Percentiles rank a stretch among this genome's conserved stretches.
phyloP scores from a whole-genome alignment of 2,329 filamentous ascomycete genomes.

The Magnaporthales sp. region DNA sequence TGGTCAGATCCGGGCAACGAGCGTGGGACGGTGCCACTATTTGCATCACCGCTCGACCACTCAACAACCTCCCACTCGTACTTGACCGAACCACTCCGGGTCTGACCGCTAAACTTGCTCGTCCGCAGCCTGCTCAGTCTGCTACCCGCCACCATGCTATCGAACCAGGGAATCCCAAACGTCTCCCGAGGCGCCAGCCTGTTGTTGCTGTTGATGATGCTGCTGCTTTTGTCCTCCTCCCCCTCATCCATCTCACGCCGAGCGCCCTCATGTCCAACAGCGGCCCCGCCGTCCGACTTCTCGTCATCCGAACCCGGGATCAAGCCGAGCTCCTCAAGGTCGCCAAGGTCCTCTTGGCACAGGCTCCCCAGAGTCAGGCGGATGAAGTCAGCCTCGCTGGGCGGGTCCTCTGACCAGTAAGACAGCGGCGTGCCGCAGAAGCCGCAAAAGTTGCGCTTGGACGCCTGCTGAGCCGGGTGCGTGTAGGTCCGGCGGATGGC shows the following conservation, averaged over 20 bases:
- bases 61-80: conserved; percentile 83
- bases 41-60: conserved; percentile 40
- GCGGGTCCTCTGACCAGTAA: conserved; percentile 71
- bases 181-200: conserved; percentile 37
- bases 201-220: conserved; percentile 9
- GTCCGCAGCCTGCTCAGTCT: conserved; percentile 58
- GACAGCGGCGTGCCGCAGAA: conserved; percentile 83
- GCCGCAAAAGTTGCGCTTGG: conserved; percentile 77
- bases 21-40: conserved; percentile 19
- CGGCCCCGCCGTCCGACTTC: conserved; percentile 9
- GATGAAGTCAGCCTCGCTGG: conserved; percentile 67
- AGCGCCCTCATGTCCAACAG: conserved; percentile 17
- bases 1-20: conserved; percentile 19
- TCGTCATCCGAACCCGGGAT: conserved; percentile 39
- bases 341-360: conserved; percentile 57
- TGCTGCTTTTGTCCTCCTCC: conserved; percentile 14
- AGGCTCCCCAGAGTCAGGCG: conserved; percentile 75
- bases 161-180: conserved; percentile 79
- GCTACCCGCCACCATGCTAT: conserved; percentile 70
- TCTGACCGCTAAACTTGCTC: conserved; percentile 43
- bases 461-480: conserved; percentile 44
- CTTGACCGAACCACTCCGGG: conserved; percentile 51
- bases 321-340: conserved; percentile 68
- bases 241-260: conserved; percentile 15
- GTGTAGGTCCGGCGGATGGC: conserved; percentile 61